Evolutionary conservation across 306 rosid species (phyloP), one percentile per base, ranked within the genome.

Genomic region (Astragalus glycyphyllos): DNA sequence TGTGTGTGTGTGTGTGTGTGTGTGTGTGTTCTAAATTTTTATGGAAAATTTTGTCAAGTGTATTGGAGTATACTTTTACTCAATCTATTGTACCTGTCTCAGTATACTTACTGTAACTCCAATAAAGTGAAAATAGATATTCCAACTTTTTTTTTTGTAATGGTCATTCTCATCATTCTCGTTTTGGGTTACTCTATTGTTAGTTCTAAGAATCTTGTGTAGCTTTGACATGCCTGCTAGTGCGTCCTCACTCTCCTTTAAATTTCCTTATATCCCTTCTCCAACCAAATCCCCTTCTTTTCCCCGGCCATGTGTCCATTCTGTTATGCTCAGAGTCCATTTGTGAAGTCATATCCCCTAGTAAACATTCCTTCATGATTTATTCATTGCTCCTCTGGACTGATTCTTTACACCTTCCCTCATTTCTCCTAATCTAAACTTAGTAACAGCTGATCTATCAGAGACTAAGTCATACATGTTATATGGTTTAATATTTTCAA

Each of bases 1-100:
- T n/a, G n/a, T n/a, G n/a, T n/a, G n/a, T n/a, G n/a, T n/a, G n/a
- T n/a, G n/a, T n/a, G n/a, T n/a, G n/a, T n/a, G n/a, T n/a, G n/a
- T n/a, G n/a, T 65, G 40, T 26, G 45, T 38, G 32, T 42, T 38
- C 58, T 34, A 31, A 54, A 29, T 49, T 41, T 32, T 29, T n/a
- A 64, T 23, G 42, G 66, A 9, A 58, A 72, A 47, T 32, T 53
- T 74, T 44, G 45, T 38, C 23, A 26, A 51, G 29, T 15, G 58
- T 26, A 26, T 26, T 26, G 29, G 41, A 29, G n/a, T 66, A 45
- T 66, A 66, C 11, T 64, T 26, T 26, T 26, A 26, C 31, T 26
- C 31, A 26, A 26, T 26, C 1, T 26, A 26, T 26, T 26, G 31
- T 26, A 26, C 31, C 31, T 26, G 3, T 26, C 31, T 26, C 31